Evolutionary conservation across 2,329 filamentous ascomycete species (phyloP).

Genomic region (Raffaelea ambrosiae): DNA sequence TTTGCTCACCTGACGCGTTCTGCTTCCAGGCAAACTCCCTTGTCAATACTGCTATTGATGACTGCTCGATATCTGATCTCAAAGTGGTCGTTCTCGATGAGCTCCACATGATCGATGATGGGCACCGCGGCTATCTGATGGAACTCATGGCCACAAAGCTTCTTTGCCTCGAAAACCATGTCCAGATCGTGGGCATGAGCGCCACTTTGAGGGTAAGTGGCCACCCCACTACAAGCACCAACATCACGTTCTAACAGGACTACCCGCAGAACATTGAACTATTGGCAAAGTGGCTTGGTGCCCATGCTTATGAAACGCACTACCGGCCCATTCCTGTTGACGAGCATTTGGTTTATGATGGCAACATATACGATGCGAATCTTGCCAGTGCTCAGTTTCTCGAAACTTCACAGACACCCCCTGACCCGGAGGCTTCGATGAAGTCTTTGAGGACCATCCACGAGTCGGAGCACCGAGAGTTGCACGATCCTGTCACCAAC

Average conservation of each 20-base stretch:
- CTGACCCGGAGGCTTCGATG: slow-evolving; percentile 9
- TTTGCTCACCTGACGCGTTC: not conserved
- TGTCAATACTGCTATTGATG: slow-evolving; percentile 64
- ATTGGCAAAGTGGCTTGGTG: slow-evolving; percentile 61
- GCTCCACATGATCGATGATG: slow-evolving; percentile 75
- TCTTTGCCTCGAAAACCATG: slow-evolving; percentile 54
- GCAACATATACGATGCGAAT: slow-evolving; percentile 55
- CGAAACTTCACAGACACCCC: not conserved
- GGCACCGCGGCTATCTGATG: slow-evolving; percentile 64
- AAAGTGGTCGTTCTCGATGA: slow-evolving; percentile 66
- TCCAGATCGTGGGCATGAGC: slow-evolving; percentile 74
- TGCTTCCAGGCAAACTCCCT: slow-evolving; percentile 59
- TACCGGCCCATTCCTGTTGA: slow-evolving; percentile 70
- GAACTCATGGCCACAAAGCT: slow-evolving; percentile 69
- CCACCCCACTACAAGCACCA: not conserved
- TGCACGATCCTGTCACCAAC: slow-evolving; percentile 58
- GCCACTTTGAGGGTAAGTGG: slow-evolving; percentile 60
- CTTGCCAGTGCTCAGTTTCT: not conserved
- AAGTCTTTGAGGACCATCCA: slow-evolving; percentile 41
- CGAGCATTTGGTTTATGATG: slow-evolving; percentile 65
- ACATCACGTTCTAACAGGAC: no score
- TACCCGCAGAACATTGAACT: slow-evolving; percentile 61
- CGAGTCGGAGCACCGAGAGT: slow-evolving; percentile 49
- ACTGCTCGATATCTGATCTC: slow-evolving; percentile 56
- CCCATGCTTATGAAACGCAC: slow-evolving; percentile 62